phyloP scores from a whole-genome alignment of 176 grass and related monocot species.

The Lolium rigidum region DNA sequence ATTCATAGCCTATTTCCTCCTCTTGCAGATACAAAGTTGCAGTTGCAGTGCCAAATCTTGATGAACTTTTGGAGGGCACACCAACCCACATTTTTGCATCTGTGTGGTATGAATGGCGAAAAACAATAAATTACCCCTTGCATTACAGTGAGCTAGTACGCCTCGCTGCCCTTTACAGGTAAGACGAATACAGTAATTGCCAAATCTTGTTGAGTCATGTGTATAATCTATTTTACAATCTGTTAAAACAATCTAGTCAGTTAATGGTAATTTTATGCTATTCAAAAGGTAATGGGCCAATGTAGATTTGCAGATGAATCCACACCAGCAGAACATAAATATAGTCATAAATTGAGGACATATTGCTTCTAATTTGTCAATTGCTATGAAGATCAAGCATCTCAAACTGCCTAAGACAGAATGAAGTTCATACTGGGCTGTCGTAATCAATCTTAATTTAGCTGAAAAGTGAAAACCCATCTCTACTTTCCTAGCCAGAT shows the following conservation, averaged over 20 bases:
- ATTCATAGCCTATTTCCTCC: slow-evolving; percentile 27
- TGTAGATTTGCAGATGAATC: neutral
- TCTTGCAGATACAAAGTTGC: slow-evolving; percentile 83
- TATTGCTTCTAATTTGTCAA: no score
- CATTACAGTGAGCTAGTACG: slow-evolving; percentile 97
- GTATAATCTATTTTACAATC: neutral
- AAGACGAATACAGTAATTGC: slow-evolving; percentile 42
- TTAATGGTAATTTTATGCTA: slow-evolving; percentile 24
- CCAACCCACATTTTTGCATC: slow-evolving; percentile 77
- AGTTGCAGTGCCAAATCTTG: slow-evolving; percentile 85
- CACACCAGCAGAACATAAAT: neutral
- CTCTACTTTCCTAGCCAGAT: no score
- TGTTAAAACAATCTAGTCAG: slow-evolving; percentile 22
- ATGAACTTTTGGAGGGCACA: slow-evolving; percentile 85
- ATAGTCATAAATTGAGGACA: neutral
- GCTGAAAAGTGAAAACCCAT: no score
- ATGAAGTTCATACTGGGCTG: neutral
- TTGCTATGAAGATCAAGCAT: no score
- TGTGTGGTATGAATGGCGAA: slow-evolving; percentile 88
- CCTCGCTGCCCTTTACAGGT: slow-evolving; percentile 97
- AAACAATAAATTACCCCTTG: slow-evolving; percentile 77
- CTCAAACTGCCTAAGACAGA: neutral
- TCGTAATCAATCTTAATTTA: slow-evolving; percentile 17
- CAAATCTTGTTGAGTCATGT: neutral
- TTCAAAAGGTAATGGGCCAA: slow-evolving; percentile 17